These are phyloP conservation scores for Huntiella bhutanensis DNA, from an alignment of 2,329 filamentous ascomycete species.

Conservation along the genomic window DNA sequence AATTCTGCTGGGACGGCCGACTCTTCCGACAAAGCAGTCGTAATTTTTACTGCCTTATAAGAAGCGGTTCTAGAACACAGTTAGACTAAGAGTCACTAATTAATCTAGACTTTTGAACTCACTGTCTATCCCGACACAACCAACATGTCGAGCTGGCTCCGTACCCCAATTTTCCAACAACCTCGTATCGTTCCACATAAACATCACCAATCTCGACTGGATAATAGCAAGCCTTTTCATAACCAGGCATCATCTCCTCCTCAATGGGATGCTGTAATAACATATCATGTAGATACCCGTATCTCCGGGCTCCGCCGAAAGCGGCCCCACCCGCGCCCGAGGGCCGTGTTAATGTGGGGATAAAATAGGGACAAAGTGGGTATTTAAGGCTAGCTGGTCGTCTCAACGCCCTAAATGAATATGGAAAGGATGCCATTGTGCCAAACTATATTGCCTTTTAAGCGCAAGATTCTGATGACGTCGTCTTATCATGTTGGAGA, in stretches of 20 bases:
- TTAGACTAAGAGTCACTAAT: not conserved
- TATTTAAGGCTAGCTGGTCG: not conserved
- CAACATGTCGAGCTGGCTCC: slow-evolving; percentile 16
- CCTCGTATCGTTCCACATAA: slow-evolving; percentile 14
- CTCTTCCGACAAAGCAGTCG: slow-evolving; percentile 1
- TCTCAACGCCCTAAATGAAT: not conserved
- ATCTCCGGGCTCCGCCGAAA: not conserved
- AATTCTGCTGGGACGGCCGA: slow-evolving; percentile 1
- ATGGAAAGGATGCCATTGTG: not conserved
- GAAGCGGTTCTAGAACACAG: not conserved
- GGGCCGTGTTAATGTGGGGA: too few species aligned
- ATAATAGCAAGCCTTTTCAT: slow-evolving; percentile 14
- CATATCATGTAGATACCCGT: slow-evolving; percentile 11
- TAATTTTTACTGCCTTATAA: slow-evolving; percentile 6
- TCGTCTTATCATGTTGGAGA: too few species aligned
- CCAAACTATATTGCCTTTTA: not conserved
- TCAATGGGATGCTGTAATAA: slow-evolving; percentile 13
- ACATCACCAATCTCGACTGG: slow-evolving; percentile 14
- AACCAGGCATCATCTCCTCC: slow-evolving; percentile 14
- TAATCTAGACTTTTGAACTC: not conserved
- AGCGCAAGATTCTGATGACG: too few species aligned
- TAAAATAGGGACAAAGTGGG: too few species aligned
- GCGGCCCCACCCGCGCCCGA: too few species aligned
- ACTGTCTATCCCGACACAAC: slow-evolving; percentile 15
- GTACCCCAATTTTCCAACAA: slow-evolving; percentile 16